phyloP scores from a whole-genome alignment of 495 filamentous ascomycete genomes.

The Penicillium fimorum region DNA sequence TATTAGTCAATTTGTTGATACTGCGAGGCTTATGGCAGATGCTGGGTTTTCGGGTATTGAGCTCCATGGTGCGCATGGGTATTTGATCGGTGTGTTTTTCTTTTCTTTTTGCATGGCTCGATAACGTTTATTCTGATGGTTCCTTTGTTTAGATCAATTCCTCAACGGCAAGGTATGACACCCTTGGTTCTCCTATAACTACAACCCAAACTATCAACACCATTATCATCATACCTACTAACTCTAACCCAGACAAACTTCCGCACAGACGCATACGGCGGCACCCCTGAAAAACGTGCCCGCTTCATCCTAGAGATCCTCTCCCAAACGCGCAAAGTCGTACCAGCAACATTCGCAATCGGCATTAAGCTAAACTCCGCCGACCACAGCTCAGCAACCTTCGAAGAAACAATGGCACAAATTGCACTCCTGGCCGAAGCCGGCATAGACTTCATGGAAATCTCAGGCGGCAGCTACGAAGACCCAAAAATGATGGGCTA shows the following conservation, averaged over 20 bases:
- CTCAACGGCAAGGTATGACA: constrained; percentile 38
- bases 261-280: constrained; percentile 51
- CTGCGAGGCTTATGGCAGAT: constrained; percentile 45
- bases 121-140: constrained; percentile 10
- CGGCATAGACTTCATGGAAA: constrained; percentile 62
- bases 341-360: constrained; percentile 50
- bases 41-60: constrained; percentile 57
- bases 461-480: constrained; percentile 59
- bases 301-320: constrained; percentile 51
- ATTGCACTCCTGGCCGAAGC: constrained; percentile 49
- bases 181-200: not conserved
- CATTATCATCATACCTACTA: not conserved
- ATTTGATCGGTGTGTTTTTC: constrained; percentile 46
- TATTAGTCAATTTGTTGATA: constrained; percentile 47
- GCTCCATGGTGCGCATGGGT: constrained; percentile 60
- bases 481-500: constrained; percentile 44
- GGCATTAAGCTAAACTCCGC: constrained; percentile 64
- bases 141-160: constrained; percentile 37
- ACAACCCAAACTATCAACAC: not conserved
- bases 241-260: constrained; percentile 35
- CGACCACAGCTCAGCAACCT: constrained; percentile 47
- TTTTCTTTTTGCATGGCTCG: not conserved
- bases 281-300: constrained; percentile 43
- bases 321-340: constrained; percentile 39
- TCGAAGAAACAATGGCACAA: constrained; percentile 54